phyloP scores from a whole-genome alignment of 2,329 filamentous ascomycete species.

The Fusarium sp. region DNA sequence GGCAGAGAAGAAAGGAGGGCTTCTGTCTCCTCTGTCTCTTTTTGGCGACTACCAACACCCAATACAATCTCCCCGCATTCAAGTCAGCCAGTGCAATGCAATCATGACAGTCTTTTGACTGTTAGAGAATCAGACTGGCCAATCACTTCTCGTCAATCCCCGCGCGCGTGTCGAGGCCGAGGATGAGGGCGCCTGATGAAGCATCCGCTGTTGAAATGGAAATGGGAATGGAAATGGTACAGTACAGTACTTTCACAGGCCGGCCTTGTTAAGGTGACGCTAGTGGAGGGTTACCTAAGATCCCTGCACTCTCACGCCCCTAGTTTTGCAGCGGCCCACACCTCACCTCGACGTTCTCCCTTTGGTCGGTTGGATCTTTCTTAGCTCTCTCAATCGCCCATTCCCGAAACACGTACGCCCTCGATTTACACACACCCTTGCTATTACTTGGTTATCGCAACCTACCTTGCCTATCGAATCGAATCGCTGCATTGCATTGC shows the following conservation, averaged over 20 bases:
- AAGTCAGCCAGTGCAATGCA: conserved; percentile 1
- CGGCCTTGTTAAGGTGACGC: neutral
- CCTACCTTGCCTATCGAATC: neutral
- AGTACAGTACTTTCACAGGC: conserved; percentile 1
- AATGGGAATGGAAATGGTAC: neutral
- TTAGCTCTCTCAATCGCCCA: conserved; percentile 20
- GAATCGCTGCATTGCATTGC: neutral
- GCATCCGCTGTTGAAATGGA: conserved; percentile 2
- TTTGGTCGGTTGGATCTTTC: conserved; percentile 28
- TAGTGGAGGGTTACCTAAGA: conserved; percentile 1
- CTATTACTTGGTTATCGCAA: conserved; percentile 12
- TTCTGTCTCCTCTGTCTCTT: neutral
- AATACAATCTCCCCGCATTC: conserved; percentile 5
- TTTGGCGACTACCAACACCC: neutral
- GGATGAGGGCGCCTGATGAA: conserved; percentile 16
- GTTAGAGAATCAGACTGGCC: neutral
- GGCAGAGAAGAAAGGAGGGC: neutral
- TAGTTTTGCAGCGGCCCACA: conserved; percentile 11
- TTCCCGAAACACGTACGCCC: conserved; percentile 34
- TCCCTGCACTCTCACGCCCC: conserved; percentile 25
- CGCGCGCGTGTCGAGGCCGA: conserved; percentile 28
- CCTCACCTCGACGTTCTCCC: conserved; percentile 21
- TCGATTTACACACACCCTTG: conserved; percentile 8
- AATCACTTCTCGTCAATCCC: neutral
- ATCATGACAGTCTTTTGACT: conserved; percentile 1